Evolutionary conservation across 805 yeast species (phyloP).

Genomic region (Wilhelminamyces savonicus): DNA sequence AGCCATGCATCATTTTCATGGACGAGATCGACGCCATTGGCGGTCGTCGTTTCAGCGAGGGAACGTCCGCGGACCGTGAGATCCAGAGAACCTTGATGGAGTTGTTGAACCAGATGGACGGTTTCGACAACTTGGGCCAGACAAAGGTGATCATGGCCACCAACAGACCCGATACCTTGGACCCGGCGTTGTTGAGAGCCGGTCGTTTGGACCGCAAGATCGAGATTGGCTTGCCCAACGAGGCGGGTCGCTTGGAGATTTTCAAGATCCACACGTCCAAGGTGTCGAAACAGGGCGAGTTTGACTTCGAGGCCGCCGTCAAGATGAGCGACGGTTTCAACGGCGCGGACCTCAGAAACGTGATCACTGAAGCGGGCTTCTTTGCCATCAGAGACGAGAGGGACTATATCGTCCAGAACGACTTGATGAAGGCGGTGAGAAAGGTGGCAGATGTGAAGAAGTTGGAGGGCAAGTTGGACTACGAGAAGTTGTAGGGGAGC

Average conservation of each 20-base stretch:
- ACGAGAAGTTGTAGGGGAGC: constrained; percentile 68
- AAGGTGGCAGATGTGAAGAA: constrained; percentile 96
- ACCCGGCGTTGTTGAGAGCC: constrained; percentile 95
- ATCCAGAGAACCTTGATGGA: constrained; percentile 98
- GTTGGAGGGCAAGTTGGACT: constrained; percentile 91
- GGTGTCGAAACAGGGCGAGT: constrained; percentile 87
- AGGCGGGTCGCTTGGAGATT: constrained; percentile 88
- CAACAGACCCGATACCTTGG: constrained; percentile 97
- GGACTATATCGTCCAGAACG: constrained; percentile 88
- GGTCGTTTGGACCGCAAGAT: constrained; percentile 96
- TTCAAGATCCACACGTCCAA: constrained; percentile 87
- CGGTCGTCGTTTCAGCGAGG: constrained; percentile 95
- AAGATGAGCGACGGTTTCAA: constrained; percentile 99
- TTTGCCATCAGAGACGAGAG: constrained; percentile 97
- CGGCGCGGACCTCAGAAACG: constrained; percentile 97
- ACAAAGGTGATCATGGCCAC: constrained; percentile 99
- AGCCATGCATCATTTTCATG: constrained; percentile 96
- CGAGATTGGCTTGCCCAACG: constrained; percentile 93
- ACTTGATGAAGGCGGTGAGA: constrained; percentile 95
- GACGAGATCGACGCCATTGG: constrained; percentile 99
- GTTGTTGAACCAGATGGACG: constrained; percentile 95
- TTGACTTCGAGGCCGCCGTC: constrained; percentile 94
- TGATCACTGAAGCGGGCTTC: constrained; percentile 97
- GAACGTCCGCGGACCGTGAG: constrained; percentile 98
- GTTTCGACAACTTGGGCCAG: constrained; percentile 93